Evolutionary conservation across 805 yeast species (phyloP), one percentile per base, ranked within the genome.

Genomic region (Kurtzmaniella cleridarum): DNA sequence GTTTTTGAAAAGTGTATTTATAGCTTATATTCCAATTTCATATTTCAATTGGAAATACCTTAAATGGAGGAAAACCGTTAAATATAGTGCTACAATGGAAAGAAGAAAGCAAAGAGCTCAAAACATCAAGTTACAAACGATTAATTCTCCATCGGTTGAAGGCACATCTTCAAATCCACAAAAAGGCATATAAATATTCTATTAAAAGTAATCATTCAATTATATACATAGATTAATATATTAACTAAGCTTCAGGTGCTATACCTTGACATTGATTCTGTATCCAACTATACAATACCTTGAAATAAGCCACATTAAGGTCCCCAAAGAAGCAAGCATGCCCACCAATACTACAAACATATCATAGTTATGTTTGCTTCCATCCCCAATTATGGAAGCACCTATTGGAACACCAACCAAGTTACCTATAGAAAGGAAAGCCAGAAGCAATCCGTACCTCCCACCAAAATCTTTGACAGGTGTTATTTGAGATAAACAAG

Each of bases 401-500:
- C 62, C 67, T 15, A 60, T 47, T 5, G 67, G 66, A n/a, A 62
- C 48, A 15, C 64, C 66, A 35, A 60, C 50, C 11, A 62, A 49
- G 39, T 60, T 62, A 10, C 63, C 67, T 26, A 58, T 34, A 38
- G 63, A 56, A 26, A 59, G 47, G 34, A 54, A 48, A 20, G 60
- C 52, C 41, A 60, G 57, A 36, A 64, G 50, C 17, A 62, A 42
- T 1, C 69, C 68, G 40, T 64, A 64, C 28, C 58, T 55, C 34
- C 58, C 59, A 28, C 70, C 70, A 41, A 65, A 59, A 35, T 62
- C 57, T 34, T 56, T 52, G 10, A 59, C 69, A 6, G 57, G 56
- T 15, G 81, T 74, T 24, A 84, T 76, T 34, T 75, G 74, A 0
- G 84, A 75, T 14, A 82, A 71, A 44, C 90, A 82, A 4, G 64